Percentiles rank a stretch among this genome's conserved stretches.
These are phyloP conservation scores for Neurospora terricola DNA, from an alignment of 495 filamentous ascomycete genomes.

Conservation along the genomic window DNA sequence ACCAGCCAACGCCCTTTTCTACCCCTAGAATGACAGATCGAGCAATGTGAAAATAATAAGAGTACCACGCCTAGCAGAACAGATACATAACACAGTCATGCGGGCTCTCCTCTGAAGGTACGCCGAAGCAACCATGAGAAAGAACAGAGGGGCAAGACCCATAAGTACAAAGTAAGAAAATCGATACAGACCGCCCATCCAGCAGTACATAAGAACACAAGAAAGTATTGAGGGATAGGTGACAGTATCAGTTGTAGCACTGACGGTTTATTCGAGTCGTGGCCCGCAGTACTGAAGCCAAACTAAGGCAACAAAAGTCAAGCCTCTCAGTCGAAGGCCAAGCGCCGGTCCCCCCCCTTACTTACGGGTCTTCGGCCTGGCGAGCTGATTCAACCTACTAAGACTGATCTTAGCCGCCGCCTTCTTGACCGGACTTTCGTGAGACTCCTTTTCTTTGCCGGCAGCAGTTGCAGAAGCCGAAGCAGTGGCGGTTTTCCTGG, in stretches of 20 bases:
- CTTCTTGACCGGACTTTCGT: constrained; percentile 36
- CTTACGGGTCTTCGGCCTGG: constrained; percentile 41
- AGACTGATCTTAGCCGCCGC: constrained; percentile 31
- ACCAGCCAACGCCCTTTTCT: background rate
- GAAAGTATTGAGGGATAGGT: background rate
- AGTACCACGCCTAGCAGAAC: background rate
- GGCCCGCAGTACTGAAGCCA: background rate
- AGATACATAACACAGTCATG: background rate
- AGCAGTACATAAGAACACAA: background rate
- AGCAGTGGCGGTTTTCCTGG: background rate
- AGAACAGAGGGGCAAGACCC: background rate
- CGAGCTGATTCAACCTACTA: constrained; percentile 43
- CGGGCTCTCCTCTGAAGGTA: background rate
- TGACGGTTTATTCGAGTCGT: background rate
- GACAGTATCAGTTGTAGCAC: background rate
- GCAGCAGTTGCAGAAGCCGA: background rate
- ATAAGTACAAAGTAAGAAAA: background rate
- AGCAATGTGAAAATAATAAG: background rate
- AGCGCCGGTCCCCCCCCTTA: constrained; percentile 7
- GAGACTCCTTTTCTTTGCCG: background rate
- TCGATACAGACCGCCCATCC: background rate
- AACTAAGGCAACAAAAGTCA: background rate
- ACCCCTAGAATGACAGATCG: background rate
- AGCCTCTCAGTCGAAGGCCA: background rate
- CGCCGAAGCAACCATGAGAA: background rate